Percentiles rank a stretch among this genome's conserved stretches.
Conservation (phyloP, 2,329 filamentous ascomycete species). For the Nectriaceae sp. region DNA sequence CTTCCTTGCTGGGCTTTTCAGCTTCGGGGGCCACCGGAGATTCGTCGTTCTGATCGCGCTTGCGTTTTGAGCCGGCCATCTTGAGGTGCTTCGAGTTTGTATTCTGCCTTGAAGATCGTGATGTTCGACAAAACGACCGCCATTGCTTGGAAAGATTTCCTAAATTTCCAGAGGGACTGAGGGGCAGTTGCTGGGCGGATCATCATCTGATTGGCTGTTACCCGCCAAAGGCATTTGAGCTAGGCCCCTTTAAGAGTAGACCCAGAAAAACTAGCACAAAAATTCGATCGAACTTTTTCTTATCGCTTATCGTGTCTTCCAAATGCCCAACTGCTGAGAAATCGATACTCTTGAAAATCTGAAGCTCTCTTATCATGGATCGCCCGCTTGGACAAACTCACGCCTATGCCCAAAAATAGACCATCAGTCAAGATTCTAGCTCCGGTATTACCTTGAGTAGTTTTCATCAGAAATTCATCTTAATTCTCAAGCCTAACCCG, state of each 20-base stretch:
- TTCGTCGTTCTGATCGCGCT: constrained; percentile 58
- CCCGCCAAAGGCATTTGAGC: not conserved
- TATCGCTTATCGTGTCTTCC: constrained; percentile 21
- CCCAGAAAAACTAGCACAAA: constrained; percentile 21
- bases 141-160: constrained; percentile 9
- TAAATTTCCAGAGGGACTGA: constrained; percentile 26
- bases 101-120: constrained; percentile 5
- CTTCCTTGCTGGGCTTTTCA: constrained; percentile 28
- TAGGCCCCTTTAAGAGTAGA: constrained; percentile 12
- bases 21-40: constrained; percentile 36
- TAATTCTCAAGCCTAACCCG: too few relatives aligned
- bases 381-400: too few relatives aligned
- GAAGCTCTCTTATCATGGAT: too few relatives aligned
- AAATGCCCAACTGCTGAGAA: too few relatives aligned
- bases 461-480: too few relatives aligned
- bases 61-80: constrained; percentile 49
- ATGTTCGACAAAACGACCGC: constrained; percentile 17
- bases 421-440: too few relatives aligned
- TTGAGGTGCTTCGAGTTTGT: constrained; percentile 6
- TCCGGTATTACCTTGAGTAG: too few relatives aligned
- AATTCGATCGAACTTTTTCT: constrained; percentile 24
- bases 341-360: too few relatives aligned
- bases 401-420: too few relatives aligned
- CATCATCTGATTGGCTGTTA: constrained; percentile 17
- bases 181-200: constrained; percentile 23